Percentiles rank a stretch among this genome's conserved stretches.
These are phyloP conservation scores for Inonotus obliquus DNA, from an alignment of 1,284 basidiomycete species.

Conservation along the genomic window DNA sequence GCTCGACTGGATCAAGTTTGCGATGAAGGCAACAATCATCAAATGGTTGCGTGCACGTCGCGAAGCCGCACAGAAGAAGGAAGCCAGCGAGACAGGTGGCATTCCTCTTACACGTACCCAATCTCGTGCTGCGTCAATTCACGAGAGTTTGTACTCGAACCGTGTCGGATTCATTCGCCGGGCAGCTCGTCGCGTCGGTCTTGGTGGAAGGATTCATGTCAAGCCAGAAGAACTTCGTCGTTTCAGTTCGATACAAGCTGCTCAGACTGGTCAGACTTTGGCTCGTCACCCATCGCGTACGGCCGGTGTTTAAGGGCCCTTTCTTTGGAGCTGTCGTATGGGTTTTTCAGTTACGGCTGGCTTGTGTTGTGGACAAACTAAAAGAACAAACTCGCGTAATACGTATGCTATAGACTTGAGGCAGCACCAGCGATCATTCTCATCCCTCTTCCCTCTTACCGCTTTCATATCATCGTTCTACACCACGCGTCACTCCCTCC, in stretches of 20 bases:
- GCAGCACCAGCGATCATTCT: background rate
- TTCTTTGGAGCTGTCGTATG: background rate
- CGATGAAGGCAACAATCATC: constrained; percentile 91
- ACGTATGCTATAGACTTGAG: background rate
- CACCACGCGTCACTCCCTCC: background rate
- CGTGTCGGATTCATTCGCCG: constrained; percentile 87
- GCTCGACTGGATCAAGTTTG: constrained; percentile 94
- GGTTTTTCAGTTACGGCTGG: background rate
- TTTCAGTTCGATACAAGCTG: constrained; percentile 82
- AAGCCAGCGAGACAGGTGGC: constrained; percentile 45
- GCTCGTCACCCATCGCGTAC: constrained; percentile 74
- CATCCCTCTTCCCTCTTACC: background rate
- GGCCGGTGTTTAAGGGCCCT: constrained; percentile 23
- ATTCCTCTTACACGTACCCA: constrained; percentile 83
- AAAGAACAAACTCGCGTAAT: background rate
- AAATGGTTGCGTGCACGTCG: constrained; percentile 73
- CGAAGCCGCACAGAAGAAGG: constrained; percentile 40
- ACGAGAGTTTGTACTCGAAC: constrained; percentile 93
- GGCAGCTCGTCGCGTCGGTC: constrained; percentile 80
- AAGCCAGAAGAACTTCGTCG: constrained; percentile 81
- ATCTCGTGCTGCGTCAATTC: constrained; percentile 85
- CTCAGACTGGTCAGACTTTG: constrained; percentile 68
- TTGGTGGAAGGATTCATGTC: constrained; percentile 75
- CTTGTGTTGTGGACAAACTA: background rate
- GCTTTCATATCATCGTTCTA: background rate